Base-by-base conservation (phyloP, 345 rosid genomes). In the Brassica cretica region DNA sequence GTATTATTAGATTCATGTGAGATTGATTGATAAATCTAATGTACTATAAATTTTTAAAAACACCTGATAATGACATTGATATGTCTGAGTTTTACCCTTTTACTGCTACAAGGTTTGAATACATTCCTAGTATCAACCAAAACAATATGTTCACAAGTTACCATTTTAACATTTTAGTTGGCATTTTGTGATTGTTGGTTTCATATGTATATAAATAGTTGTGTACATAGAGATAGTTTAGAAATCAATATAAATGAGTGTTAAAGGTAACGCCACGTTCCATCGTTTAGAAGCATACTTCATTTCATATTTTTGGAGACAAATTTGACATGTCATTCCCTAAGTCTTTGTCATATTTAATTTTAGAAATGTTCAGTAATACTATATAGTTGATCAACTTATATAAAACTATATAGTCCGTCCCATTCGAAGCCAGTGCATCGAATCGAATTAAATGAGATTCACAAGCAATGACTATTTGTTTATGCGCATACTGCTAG, bases 211-310 rank as follows among this genome's bases (percentile, higher is more conserved):
- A 37, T 37, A 37, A 8, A 37, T 37, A 37, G 9, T 8, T 35
- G 61, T 58, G 9, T 59, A 9, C 15, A 11, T 61, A 49, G 18
- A 25, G n/a, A 24, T 25, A 55, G 64, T 64, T 71, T 70, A 25
- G 59, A 59, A 58, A 71, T 59, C 71, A 65, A 65, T 11, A 65
- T 44, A 21, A 27, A 60, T 60, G 70, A 73, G 74, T 79, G 82
- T 62, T 16, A 68, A 14, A 68, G 66, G 66, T 51, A 73, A 62
- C 18, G 82, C 78, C 82, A 79, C 82, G 82, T 79, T 79, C 46
- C 74, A 25, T 73, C 9, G 37, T 18, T 18, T 60, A 73, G 71
- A 79, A 37, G 74, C 74, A 79, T 73, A 25, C 37, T 33, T 73
- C 60, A 79, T 5, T 63, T 62, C 61, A 21, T 51, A 72, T 63